Evolutionary conservation across 2,329 filamentous ascomycete species (phyloP).

Genomic region (Colletotrichum sp.): DNA sequence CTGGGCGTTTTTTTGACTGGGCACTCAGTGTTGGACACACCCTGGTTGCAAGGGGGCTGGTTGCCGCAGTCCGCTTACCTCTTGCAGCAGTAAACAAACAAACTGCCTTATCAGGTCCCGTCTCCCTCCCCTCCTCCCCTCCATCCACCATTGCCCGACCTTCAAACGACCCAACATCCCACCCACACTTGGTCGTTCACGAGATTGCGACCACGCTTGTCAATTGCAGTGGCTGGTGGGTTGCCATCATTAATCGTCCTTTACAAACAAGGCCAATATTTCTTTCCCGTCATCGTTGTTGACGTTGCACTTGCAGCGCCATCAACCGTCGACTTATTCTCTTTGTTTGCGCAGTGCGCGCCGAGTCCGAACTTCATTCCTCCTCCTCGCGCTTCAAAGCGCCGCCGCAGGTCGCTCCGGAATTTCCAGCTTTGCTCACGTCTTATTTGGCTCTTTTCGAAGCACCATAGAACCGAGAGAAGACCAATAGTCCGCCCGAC

Average conservation of each 20-base stretch:
- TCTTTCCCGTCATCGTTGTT: neutral
- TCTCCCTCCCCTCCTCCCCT: slow-evolving; percentile 19
- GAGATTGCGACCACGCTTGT: slow-evolving; percentile 15
- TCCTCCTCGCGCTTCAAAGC: neutral
- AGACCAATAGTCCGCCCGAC: neutral
- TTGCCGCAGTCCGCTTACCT: slow-evolving; percentile 14
- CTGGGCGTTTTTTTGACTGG: neutral
- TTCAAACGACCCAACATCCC: slow-evolving; percentile 24
- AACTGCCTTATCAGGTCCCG: slow-evolving; percentile 34
- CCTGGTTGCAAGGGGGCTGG: slow-evolving; percentile 19
- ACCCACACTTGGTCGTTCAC: slow-evolving; percentile 22
- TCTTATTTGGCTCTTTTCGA: neutral
- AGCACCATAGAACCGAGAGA: neutral
- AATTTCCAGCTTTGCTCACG: neutral
- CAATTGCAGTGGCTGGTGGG: slow-evolving; percentile 13
- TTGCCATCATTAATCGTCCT: neutral
- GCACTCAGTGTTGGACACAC: neutral
- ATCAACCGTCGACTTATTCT: neutral
- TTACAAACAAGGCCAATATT: neutral
- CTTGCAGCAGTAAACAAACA: slow-evolving; percentile 37
- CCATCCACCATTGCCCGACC: slow-evolving; percentile 17
- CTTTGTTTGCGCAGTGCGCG: slow-evolving; percentile 18
- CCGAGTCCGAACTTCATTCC: neutral
- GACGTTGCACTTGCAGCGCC: neutral
- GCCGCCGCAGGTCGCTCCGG: neutral